phyloP scores from a whole-genome alignment of 2,329 filamentous ascomycete species.

The Hypocreales sp. region DNA sequence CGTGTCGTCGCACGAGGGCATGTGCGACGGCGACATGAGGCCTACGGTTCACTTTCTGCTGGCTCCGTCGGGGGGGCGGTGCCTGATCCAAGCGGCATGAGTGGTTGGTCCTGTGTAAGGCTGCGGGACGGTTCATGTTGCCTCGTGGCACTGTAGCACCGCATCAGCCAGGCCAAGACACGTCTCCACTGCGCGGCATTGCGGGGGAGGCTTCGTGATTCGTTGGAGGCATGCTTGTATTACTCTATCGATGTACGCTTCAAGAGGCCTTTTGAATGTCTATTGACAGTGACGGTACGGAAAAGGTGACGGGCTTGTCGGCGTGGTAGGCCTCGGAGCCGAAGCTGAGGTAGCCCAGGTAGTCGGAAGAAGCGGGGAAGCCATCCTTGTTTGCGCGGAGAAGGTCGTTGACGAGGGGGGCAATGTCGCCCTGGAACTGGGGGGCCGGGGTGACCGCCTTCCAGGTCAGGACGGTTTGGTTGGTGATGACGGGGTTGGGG shows the following conservation, averaged over 20 bases:
- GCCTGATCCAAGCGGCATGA: slow-evolving; percentile 15
- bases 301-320: slow-evolving; percentile 29
- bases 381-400: slow-evolving; percentile 14
- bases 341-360: slow-evolving; percentile 35
- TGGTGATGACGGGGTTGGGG: slow-evolving; percentile 15
- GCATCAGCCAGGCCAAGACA: no score
- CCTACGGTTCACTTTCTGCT: slow-evolving; percentile 16
- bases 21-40: slow-evolving; percentile 21
- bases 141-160: no score
- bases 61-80: slow-evolving; percentile 14
- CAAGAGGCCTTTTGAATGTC: slow-evolving; percentile 13
- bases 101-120: no score
- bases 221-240: not conserved
- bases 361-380: slow-evolving; percentile 24
- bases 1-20: slow-evolving; percentile 16
- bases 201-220: not conserved
- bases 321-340: slow-evolving; percentile 33
- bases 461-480: slow-evolving; percentile 36
- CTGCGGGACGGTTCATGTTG: no score
- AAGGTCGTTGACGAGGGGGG: slow-evolving; percentile 25
- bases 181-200: no score
- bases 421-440: slow-evolving; percentile 30
- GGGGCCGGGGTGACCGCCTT: slow-evolving; percentile 18
- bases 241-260: slow-evolving; percentile 1
- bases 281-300: slow-evolving; percentile 22